Conservation (phyloP, 805 yeast species). For the Saturnispora quitensis region DNA sequence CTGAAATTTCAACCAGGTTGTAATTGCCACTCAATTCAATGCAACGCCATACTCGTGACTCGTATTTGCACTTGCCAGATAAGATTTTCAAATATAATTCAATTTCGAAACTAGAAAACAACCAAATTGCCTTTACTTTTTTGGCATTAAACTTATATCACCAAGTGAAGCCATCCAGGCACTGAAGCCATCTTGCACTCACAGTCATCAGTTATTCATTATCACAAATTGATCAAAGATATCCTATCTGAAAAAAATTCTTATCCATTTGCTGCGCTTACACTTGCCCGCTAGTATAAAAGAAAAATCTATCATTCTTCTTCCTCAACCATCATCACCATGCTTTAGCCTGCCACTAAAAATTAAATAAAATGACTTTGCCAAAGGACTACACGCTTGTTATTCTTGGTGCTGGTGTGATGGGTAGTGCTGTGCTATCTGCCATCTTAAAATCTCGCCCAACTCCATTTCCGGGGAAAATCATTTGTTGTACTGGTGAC, state of each 20-base stretch:
- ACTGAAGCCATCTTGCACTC: not conserved
- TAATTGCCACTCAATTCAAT: too few relatives aligned
- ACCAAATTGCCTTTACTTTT: not conserved
- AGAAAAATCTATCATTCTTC: not conserved
- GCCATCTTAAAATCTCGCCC: constrained; percentile 54
- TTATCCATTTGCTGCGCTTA: not conserved
- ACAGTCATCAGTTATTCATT: not conserved
- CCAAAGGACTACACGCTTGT: constrained; percentile 34
- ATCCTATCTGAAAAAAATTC: not conserved
- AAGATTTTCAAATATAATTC: not conserved
- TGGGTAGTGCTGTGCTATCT: constrained; percentile 87
- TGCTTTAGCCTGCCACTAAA: not conserved
- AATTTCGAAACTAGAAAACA: not conserved
- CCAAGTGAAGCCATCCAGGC: not conserved
- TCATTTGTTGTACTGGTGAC: constrained; percentile 70
- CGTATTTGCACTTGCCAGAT: not conserved
- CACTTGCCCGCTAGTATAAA: not conserved
- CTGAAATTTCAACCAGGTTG: too few relatives aligned
- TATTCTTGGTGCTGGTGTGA: constrained; percentile 87
- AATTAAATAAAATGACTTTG: not conserved
- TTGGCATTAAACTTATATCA: too few relatives aligned
- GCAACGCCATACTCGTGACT: not conserved
- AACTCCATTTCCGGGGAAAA: constrained; percentile 53
- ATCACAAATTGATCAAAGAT: not conserved
- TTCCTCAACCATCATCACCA: not conserved